Conservation (phyloP, 2,329 filamentous ascomycete genomes). For the Ophiostoma sp. region DNA sequence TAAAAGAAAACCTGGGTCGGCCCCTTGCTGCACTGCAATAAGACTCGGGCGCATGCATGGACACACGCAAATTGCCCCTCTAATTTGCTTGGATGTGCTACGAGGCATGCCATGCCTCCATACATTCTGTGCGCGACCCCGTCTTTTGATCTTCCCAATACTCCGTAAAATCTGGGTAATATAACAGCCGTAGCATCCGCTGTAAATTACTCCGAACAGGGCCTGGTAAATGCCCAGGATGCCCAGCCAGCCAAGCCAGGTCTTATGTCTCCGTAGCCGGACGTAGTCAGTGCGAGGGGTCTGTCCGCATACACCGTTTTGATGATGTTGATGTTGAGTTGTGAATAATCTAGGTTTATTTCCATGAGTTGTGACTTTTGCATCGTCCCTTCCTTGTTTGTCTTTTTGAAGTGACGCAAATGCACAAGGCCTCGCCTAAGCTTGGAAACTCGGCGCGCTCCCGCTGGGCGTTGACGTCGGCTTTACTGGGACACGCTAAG, state of each 20-base stretch:
- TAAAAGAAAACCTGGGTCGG: neutral
- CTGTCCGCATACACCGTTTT: neutral
- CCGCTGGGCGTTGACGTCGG: neutral
- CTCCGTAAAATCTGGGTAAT: neutral
- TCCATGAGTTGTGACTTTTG: neutral
- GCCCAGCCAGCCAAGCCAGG: neutral
- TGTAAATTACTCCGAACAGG: neutral
- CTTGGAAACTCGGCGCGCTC: neutral
- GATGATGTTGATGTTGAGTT: neutral
- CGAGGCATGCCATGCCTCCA: no score
- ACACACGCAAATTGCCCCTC: slow-evolving; percentile 3
- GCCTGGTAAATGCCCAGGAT: neutral
- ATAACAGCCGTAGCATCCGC: neutral
- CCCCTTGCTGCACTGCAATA: slow-evolving; percentile 5
- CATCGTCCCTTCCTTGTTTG: neutral
- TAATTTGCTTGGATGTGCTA: neutral
- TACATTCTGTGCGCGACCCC: neutral
- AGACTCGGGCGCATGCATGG: slow-evolving; percentile 7
- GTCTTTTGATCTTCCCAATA: no score
- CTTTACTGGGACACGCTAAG: slow-evolving; percentile 5
- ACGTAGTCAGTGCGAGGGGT: neutral
- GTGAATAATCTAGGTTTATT: no score
- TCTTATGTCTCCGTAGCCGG: neutral
- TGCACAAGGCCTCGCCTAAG: neutral
- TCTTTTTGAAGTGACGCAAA: neutral